Evolutionary conservation across 2,329 filamentous ascomycete genomes (phyloP).

Genomic region (Hymenoscyphus salicellus): DNA sequence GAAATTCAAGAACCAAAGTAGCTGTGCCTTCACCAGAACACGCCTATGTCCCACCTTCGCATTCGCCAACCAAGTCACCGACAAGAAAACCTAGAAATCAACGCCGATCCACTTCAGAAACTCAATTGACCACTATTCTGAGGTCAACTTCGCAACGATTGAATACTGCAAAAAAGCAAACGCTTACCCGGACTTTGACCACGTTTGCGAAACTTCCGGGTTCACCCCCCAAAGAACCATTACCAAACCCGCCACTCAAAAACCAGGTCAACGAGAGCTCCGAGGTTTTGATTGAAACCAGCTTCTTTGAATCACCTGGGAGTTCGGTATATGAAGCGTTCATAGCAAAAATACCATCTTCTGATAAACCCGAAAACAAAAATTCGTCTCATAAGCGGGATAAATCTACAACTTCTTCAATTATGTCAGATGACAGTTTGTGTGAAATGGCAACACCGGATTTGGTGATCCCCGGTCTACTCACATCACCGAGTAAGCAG

Average conservation of each 20-base stretch:
- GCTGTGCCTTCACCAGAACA: slow-evolving; percentile 2
- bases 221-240: slow-evolving; percentile 24
- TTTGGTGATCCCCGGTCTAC: slow-evolving; percentile 21
- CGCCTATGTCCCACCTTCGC: not conserved
- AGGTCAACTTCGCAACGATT: slow-evolving; percentile 30
- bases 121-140: slow-evolving; percentile 28
- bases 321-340: slow-evolving; percentile 23
- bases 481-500: slow-evolving; percentile 30
- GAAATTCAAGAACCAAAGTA: slow-evolving; percentile 6
- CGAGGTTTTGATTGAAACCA: slow-evolving; percentile 21
- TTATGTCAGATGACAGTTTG: slow-evolving; percentile 29
- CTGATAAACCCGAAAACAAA: slow-evolving; percentile 16
- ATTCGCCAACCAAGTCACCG: not conserved
- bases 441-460: slow-evolving; percentile 23
- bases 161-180: slow-evolving; percentile 21
- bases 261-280: slow-evolving; percentile 21
- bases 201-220: slow-evolving; percentile 23
- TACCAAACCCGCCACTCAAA: slow-evolving; percentile 24
- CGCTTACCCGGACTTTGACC: slow-evolving; percentile 26
- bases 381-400: slow-evolving; percentile 5
- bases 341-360: slow-evolving; percentile 21
- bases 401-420: slow-evolving; percentile 21
- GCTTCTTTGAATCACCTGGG: slow-evolving; percentile 17
- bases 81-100: not conserved
- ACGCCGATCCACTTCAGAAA: slow-evolving; percentile 25